Evolutionary conservation across 768 basidiomycete genomes (phyloP), one percentile per base, ranked within the genome.

Genomic region (Russula griseocarnosa): DNA sequence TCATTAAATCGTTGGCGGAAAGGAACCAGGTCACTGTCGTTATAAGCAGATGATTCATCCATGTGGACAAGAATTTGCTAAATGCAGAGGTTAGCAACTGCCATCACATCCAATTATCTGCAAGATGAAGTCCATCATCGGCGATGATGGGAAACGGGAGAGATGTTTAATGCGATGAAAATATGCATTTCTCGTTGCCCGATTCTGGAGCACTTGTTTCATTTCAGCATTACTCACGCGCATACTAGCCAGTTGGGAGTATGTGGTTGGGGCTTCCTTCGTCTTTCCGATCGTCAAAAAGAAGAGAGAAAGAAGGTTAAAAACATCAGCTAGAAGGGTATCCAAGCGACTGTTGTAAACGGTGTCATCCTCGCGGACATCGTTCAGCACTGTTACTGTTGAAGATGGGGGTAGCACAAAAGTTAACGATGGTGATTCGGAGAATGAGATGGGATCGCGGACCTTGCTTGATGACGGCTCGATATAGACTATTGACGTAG

Each of bases 231-330:
- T 26, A 87, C 94, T 83, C 71, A 98, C 94, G 76, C 90, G 79
- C 88, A 99, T 97, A 64, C 89, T 94, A 44, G 94, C 93, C 67
- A 98, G 86, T 71, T 98, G 97, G 67, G 92, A 93, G 75, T 97
- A 99, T 0, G 90, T 93, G 28, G 95, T 96, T 0, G 96, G 95
- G 11, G 88, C 88, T 74, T 98, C 95, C 68, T 87, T 86, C 46
- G 92, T 94, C 78, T 94, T 95, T 49, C 97, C 97, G 66, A 99
- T 94, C 42, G 95, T 97, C 70, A 99, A 86, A 80, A 94, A 99
- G 82, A 97, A 98, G 68, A 99, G 83, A 18, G 94, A 96, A 50
- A 99, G 83, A 54, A 99, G 82, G 71, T 85, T 88, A 78, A 98
- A 98, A 42, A 98, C 96, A 76, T 99, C 97, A 34, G 92, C 87